Conservation (phyloP, 2,329 filamentous ascomycete genomes). For the Alternaria panax region DNA sequence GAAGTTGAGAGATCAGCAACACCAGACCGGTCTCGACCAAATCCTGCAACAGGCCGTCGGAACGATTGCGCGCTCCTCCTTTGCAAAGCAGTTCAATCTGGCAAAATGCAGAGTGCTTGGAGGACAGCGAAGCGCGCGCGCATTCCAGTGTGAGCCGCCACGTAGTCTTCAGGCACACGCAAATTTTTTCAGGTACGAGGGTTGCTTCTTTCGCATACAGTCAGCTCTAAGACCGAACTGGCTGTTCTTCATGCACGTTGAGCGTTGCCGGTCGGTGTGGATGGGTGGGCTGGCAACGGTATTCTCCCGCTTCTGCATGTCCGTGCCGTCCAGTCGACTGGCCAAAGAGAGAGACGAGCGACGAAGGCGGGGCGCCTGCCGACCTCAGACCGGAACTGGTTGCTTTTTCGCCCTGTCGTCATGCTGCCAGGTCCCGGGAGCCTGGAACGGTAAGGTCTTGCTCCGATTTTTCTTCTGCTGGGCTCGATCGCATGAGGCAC, state of each 20-base stretch:
- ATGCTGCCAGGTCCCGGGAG: slow-evolving; percentile 45
- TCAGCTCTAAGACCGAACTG: slow-evolving; percentile 29
- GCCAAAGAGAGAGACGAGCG: slow-evolving; percentile 11
- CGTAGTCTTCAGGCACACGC: slow-evolving; percentile 6
- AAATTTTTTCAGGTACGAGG: slow-evolving; percentile 2
- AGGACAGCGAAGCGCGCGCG: background rate
- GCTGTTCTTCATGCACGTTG: slow-evolving; percentile 34
- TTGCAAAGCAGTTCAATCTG: slow-evolving; percentile 4
- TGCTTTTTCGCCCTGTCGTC: slow-evolving; percentile 35
- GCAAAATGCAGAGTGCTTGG: slow-evolving; percentile 14
- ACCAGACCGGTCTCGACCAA: slow-evolving; percentile 13
- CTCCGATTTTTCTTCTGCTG: slow-evolving; percentile 21
- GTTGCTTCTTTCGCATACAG: background rate
- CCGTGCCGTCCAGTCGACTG: slow-evolving; percentile 31
- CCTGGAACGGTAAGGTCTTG: slow-evolving; percentile 31
- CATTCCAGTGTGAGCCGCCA: slow-evolving; percentile 1
- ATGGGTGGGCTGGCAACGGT: slow-evolving; percentile 27
- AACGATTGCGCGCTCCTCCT: slow-evolving; percentile 10
- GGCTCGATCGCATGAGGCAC: slow-evolving; percentile 23
- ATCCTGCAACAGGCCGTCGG: slow-evolving; percentile 7
- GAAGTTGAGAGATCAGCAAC: slow-evolving; percentile 15
- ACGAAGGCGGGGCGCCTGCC: slow-evolving; percentile 28
- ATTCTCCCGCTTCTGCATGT: slow-evolving; percentile 37
- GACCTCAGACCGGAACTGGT: slow-evolving; percentile 28
- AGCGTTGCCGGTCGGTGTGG: slow-evolving; percentile 28